phyloP scores from a whole-genome alignment of 192 early-diverging fungal genomes.

The Mortierella antarctica region DNA sequence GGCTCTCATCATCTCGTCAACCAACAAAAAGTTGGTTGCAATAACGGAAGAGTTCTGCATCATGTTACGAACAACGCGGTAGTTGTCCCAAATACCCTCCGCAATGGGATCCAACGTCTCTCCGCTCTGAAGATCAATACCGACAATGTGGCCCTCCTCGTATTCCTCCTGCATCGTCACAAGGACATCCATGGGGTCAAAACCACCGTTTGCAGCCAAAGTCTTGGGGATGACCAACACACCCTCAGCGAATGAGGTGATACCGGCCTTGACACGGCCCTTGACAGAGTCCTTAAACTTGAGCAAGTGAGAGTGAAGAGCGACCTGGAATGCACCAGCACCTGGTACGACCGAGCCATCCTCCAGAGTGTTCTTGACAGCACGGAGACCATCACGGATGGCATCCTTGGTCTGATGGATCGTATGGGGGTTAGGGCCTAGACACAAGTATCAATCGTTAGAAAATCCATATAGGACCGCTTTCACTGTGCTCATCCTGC shows the following conservation, averaged over 20 bases:
- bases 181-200: conserved; percentile 96
- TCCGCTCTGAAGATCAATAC: conserved; percentile 93
- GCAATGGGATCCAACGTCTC: conserved; percentile 91
- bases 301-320: conserved; percentile 82
- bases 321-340: conserved; percentile 97
- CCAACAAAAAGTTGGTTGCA: conserved; percentile 95
- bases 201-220: conserved; percentile 94
- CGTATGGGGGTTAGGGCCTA: conserved; percentile 91
- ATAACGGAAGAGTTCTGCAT: conserved; percentile 93
- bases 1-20: conserved; percentile 97
- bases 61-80: conserved; percentile 96
- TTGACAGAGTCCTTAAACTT: conserved; percentile 91
- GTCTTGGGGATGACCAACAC: conserved; percentile 97
- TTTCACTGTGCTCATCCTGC: background rate
- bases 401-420: conserved; percentile 97
- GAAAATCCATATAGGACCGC: background rate
- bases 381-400: conserved; percentile 96
- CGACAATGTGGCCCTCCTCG: conserved; percentile 90
- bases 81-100: conserved; percentile 99
- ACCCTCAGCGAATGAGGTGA: conserved; percentile 97
- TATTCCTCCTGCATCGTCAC: conserved; percentile 93
- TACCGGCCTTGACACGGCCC: conserved; percentile 95
- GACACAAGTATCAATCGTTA: background rate
- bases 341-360: conserved; percentile 91
- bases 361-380: conserved; percentile 98